phyloP scores from a whole-genome alignment of 1,284 basidiomycete genomes.

The Phylloboletellus chloephorus region DNA sequence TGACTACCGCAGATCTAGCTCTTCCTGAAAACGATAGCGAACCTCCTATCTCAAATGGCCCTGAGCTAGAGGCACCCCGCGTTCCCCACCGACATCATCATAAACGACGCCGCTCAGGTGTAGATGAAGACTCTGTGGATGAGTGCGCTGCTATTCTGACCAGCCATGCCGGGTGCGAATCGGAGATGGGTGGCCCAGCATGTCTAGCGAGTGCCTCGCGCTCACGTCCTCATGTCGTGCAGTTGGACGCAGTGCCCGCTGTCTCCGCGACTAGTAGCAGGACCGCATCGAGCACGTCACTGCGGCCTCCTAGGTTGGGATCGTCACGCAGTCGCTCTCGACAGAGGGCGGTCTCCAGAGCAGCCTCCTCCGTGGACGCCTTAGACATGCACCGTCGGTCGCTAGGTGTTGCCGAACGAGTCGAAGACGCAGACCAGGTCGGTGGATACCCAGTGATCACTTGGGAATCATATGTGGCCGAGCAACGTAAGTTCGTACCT shows the following conservation, averaged over 20 bases:
- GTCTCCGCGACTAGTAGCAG: constrained; percentile 10
- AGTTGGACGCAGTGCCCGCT: constrained; percentile 5
- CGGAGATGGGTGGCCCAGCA: constrained; percentile 11
- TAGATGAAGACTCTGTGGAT: constrained; percentile 15
- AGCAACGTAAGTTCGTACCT: constrained; percentile 19
- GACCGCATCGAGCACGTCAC: constrained; percentile 18
- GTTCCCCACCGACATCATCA: neutral
- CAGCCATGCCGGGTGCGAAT: neutral
- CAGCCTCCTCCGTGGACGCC: neutral
- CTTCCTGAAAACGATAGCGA: constrained; percentile 13
- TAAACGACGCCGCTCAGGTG: constrained; percentile 4
- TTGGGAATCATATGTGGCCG: constrained; percentile 22
- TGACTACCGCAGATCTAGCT: constrained; percentile 18
- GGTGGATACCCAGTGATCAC: constrained; percentile 20
- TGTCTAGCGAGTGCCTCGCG: neutral
- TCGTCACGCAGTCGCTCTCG: neutral
- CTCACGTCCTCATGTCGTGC: constrained; percentile 16
- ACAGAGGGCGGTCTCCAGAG: neutral
- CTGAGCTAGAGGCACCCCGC: neutral
- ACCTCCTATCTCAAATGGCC: neutral
- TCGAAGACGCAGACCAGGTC: neutral
- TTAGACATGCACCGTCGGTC: neutral
- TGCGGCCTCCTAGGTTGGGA: neutral
- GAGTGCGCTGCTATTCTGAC: constrained; percentile 20
- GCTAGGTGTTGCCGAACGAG: neutral